Evolutionary conservation across 345 rosid genomes (phyloP), one percentile per base, ranked within the genome.

Genomic region (Pistacia vera): DNA sequence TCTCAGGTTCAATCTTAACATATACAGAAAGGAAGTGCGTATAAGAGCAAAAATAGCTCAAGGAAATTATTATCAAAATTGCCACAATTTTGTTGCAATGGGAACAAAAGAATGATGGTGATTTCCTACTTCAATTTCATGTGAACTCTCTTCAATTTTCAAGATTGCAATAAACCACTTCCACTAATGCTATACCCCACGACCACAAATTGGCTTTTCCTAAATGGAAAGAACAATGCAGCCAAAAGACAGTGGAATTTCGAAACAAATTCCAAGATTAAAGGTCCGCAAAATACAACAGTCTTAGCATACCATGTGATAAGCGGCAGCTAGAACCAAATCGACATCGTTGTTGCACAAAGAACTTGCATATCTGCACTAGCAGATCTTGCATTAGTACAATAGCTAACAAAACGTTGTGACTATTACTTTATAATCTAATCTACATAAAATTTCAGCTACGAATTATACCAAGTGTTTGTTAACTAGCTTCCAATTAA

Each of bases 341-440:
- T 80, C 97, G 95, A 89, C 99, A 93, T 74, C 97, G 86, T 83
- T 92, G 92, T 87, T 93, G 97, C 84, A 87, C 86, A 87, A 93
- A 96, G 92, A 92, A 92, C 92, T 96, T 96, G 98, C 99, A 96
- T 36, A 93, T 90, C 98, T 96, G 99, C 95, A 90, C 83, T 77
- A 82, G 77, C 81, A 52, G 78, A 76, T 74, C 71, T 79, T 85
- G 28, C 78, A 81, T 95, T 83, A 93, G 97, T 85, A 87, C 3
- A 77, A 28, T 72, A 66, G 81, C 68, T 66, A 76, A 73, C 56
- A 71, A 64, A 80, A 79, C 59, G 56, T 13, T 56, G 46, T 28
- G 0, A 2, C 25, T 3, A 12, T 28, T 6, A 49, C 73, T 68
- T 67, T 62, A 63, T 63, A 76, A 36, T 46, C 58, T 38, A 49